phyloP scores from a whole-genome alignment of 2,329 filamentous ascomycete genomes.

The Epichloe sibirici region DNA sequence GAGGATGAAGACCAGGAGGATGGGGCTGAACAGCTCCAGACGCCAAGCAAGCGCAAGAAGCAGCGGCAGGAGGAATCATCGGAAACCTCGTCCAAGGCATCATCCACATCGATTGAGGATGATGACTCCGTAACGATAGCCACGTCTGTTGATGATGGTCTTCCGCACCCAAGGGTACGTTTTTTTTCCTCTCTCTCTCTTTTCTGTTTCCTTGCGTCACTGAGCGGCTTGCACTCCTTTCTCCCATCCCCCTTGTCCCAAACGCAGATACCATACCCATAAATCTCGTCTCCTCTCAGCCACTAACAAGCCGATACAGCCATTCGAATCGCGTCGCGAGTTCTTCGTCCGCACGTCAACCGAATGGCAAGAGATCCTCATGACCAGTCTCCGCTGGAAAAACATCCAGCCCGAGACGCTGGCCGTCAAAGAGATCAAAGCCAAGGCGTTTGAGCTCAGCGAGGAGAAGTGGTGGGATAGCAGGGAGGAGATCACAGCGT shows the following conservation, averaged over 20 bases:
- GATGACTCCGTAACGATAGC: slow-evolving; percentile 35
- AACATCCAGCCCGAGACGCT: slow-evolving; percentile 54
- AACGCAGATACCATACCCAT: background rate
- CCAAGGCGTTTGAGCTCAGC: slow-evolving; percentile 77
- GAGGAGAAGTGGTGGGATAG: slow-evolving; percentile 99
- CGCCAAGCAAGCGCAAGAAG: slow-evolving; percentile 45
- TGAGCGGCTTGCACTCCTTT: too few species aligned
- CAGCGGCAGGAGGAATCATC: slow-evolving; percentile 37
- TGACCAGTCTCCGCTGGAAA: slow-evolving; percentile 61
- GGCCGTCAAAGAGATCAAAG: slow-evolving; percentile 81
- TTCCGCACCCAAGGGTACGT: slow-evolving; percentile 55
- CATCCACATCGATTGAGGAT: slow-evolving; percentile 23
- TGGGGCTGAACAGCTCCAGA: slow-evolving; percentile 29
- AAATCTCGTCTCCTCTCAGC: background rate
- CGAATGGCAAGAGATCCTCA: slow-evolving; percentile 81
- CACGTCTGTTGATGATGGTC: slow-evolving; percentile 54
- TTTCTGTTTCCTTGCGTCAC: background rate
- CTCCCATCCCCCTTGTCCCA: background rate
- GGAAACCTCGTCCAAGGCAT: slow-evolving; percentile 23
- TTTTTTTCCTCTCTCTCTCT: too few species aligned
- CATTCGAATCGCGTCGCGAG: slow-evolving; percentile 81
- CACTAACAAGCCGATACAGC: slow-evolving; percentile 38
- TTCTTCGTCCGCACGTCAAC: slow-evolving; percentile 83
- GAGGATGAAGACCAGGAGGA: slow-evolving; percentile 36
- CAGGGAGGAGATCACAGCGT: slow-evolving; percentile 76